Conservation (phyloP, 2,329 filamentous ascomycete species). For the Orbilia brochopaga region DNA sequence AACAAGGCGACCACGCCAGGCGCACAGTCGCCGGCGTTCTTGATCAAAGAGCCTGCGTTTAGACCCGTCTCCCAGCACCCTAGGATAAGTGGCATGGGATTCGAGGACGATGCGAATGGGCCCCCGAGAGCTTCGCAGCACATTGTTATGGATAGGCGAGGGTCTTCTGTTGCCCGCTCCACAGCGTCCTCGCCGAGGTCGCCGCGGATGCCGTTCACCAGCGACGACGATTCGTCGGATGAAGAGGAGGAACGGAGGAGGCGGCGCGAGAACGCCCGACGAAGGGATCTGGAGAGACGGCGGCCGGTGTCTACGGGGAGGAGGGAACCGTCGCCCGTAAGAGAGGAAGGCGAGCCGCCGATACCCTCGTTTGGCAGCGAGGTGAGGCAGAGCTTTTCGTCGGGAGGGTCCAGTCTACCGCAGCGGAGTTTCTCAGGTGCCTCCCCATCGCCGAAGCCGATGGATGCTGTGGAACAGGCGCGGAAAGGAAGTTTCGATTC, state of each 20-base stretch:
- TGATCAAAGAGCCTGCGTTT: slow-evolving; percentile 60
- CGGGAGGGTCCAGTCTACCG: slow-evolving; percentile 13
- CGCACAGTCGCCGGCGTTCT: slow-evolving; percentile 56
- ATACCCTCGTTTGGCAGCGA: background rate
- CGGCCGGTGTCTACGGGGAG: slow-evolving; percentile 38
- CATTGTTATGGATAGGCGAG: slow-evolving; percentile 56
- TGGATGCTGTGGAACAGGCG: slow-evolving; percentile 48
- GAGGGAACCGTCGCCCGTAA: slow-evolving; percentile 42
- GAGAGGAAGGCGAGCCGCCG: slow-evolving; percentile 35
- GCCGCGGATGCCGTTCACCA: slow-evolving; percentile 47
- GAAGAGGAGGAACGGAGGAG: slow-evolving; percentile 39
- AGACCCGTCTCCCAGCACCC: slow-evolving; percentile 78
- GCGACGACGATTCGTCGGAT: slow-evolving; percentile 46
- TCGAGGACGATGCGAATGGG: slow-evolving; percentile 63
- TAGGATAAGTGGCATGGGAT: slow-evolving; percentile 66
- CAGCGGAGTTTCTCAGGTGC: slow-evolving; percentile 44
- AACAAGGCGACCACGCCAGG: slow-evolving; percentile 42
- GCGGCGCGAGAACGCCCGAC: slow-evolving; percentile 37
- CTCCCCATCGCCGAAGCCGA: slow-evolving; percentile 39
- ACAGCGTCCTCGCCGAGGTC: slow-evolving; percentile 43
- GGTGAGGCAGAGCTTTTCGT: slow-evolving; percentile 20
- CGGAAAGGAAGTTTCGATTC: slow-evolving; percentile 47
- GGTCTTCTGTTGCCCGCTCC: slow-evolving; percentile 44
- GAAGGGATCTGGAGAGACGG: slow-evolving; percentile 41
- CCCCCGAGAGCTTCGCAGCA: slow-evolving; percentile 56